Conservation (phyloP, 768 basidiomycete species). For the Sistotremastrum suecicum region DNA sequence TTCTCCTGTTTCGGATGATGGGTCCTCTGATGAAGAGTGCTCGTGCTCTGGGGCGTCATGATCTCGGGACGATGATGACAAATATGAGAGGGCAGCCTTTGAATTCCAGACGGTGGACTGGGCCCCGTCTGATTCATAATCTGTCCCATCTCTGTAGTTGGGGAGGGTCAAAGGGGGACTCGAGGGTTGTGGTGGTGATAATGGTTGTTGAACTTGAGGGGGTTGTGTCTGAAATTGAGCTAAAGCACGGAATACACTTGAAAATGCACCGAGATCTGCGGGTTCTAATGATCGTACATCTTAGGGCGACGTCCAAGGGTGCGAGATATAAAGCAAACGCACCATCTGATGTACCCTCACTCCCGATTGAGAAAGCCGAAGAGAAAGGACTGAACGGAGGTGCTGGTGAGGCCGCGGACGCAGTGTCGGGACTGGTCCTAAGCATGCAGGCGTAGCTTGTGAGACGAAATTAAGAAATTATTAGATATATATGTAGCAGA, state of each 20-base stretch:
- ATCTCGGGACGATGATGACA: conserved; percentile 21
- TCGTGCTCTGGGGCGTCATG: conserved; percentile 10
- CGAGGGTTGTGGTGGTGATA: conserved; percentile 13
- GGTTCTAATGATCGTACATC: conserved; percentile 25
- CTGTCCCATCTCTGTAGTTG: conserved; percentile 18
- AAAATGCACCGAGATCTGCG: conserved; percentile 64
- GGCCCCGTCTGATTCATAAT: conserved; percentile 24
- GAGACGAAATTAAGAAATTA: no score
- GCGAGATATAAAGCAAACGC: conserved; percentile 1
- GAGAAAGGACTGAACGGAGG: conserved; percentile 26
- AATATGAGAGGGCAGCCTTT: conserved; percentile 42
- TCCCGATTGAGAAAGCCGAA: conserved; percentile 14
- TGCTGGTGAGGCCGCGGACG: conserved; percentile 1
- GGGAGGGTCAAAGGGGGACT: conserved; percentile 14
- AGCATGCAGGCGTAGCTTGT: no score
- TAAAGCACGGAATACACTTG: conserved; percentile 53
- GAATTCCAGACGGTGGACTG: conserved; percentile 54
- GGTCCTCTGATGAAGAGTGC: conserved; percentile 13
- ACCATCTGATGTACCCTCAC: conserved; percentile 25
- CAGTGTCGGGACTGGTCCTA: no score
- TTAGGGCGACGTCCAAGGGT: not conserved
- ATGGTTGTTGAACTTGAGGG: conserved; percentile 11
- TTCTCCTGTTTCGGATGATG: conserved; percentile 9
- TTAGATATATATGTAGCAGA: no score
- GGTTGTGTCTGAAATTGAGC: conserved; percentile 36